A percentile compares a stretch with the other conserved stretches of the same genome.
These are phyloP conservation scores for Tylopilus sp. DNA, from an alignment of 768 basidiomycete genomes.

Conservation along the genomic window DNA sequence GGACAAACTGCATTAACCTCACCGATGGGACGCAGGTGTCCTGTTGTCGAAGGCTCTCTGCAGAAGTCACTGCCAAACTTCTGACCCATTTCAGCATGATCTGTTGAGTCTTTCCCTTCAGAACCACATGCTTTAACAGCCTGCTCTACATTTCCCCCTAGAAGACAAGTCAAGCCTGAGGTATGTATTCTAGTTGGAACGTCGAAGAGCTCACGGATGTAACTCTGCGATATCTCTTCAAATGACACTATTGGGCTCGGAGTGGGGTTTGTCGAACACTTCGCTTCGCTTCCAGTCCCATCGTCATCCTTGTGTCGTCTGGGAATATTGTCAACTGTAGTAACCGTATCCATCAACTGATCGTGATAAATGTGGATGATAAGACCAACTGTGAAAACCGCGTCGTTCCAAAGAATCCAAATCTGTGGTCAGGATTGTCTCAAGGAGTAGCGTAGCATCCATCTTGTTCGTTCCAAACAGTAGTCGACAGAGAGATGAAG, in stretches of 20 bases:
- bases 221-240: conserved; percentile 32
- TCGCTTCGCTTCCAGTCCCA: background rate
- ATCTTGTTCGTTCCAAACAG: conserved; percentile 71
- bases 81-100: background rate
- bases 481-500: conserved; percentile 71
- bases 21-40: background rate
- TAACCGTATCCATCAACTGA: background rate
- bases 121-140: background rate
- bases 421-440: conserved; percentile 87
- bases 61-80: background rate
- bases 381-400: conserved; percentile 69
- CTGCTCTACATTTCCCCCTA: background rate
- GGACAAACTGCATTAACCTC: background rate
- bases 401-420: conserved; percentile 68
- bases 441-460: conserved; percentile 80
- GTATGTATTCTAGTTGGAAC: too few species aligned
- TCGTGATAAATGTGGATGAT: background rate
- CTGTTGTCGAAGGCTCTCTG: background rate
- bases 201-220: conserved; percentile 25
- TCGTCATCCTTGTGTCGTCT: conserved; percentile 26
- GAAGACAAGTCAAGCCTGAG: background rate
- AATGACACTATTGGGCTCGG: too few species aligned
- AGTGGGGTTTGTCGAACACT: too few species aligned
- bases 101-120: background rate
- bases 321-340: conserved; percentile 77